Evolutionary conservation across 2,329 filamentous ascomycete species (phyloP).

Genomic region (Stemphylium vesicarium): DNA sequence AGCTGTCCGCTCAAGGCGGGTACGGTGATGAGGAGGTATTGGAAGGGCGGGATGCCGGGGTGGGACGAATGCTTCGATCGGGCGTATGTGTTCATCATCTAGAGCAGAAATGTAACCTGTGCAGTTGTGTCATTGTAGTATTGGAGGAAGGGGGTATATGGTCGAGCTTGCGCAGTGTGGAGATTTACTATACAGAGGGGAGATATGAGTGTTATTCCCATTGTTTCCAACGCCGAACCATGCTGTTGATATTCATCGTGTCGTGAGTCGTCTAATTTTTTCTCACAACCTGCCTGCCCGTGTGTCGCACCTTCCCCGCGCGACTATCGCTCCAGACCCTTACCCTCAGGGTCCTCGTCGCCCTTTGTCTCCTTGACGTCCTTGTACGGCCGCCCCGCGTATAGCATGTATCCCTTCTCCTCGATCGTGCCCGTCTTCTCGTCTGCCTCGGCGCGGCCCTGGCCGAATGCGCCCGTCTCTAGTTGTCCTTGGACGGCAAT

Average conservation of each 20-base stretch:
- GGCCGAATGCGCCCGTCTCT: conserved; percentile 42
- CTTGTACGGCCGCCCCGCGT: conserved; percentile 44
- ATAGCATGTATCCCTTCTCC: conserved; percentile 49
- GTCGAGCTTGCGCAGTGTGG: conserved; percentile 11
- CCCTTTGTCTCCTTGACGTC: conserved; percentile 37
- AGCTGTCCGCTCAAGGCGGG: conserved; percentile 31
- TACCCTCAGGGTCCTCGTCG: conserved; percentile 35
- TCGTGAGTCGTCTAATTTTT: not conserved
- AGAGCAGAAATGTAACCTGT: not conserved
- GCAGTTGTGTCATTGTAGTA: not conserved
- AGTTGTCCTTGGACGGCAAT: conserved; percentile 57
- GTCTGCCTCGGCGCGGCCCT: conserved; percentile 36
- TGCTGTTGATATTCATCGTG: conserved; percentile 8
- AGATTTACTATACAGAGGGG: conserved; percentile 22
- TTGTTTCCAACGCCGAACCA: conserved; percentile 17
- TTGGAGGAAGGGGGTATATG: not conserved
- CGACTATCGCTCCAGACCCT: conserved; percentile 25
- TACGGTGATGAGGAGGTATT: conserved; percentile 32
- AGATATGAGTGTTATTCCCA: not conserved
- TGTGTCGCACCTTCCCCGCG: no score
- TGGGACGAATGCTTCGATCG: conserved; percentile 42
- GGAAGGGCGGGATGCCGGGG: conserved; percentile 25
- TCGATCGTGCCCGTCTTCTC: conserved; percentile 46
- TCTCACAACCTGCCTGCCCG: not conserved
- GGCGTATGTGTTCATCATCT: conserved; percentile 34